A percentile compares a stretch with the other conserved stretches of the same genome.
Evolutionary conservation across 495 filamentous ascomycete genomes (phyloP).

Genomic region (Hypoxylon lienhwacheense): DNA sequence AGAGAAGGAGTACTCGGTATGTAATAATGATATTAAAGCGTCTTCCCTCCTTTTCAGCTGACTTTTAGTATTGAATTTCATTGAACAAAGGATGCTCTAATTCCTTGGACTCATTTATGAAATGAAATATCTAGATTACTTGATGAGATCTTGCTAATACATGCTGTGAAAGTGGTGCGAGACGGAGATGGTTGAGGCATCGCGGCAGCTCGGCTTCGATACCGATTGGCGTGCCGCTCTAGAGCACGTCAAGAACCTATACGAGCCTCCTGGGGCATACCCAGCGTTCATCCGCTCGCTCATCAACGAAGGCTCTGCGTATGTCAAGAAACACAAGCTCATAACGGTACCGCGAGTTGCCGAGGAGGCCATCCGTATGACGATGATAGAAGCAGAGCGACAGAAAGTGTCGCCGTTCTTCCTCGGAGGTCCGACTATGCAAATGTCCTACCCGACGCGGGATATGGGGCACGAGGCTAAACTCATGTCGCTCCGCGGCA

Average conservation of each 20-base stretch:
- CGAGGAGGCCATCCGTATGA: conserved; percentile 54
- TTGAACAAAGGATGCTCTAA: no score
- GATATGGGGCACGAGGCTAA: conserved; percentile 54
- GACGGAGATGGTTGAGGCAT: conserved; percentile 45
- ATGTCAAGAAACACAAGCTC: conserved; percentile 50
- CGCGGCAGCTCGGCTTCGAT: conserved; percentile 36
- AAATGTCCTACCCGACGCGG: conserved; percentile 54
- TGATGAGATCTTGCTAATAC: no score
- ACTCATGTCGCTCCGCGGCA: conserved; percentile 57
- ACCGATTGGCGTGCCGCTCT: conserved; percentile 50
- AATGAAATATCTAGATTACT: no score
- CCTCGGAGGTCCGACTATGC: conserved; percentile 51
- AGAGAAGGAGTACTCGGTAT: conserved; percentile 44
- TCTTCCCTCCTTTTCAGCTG: no score
- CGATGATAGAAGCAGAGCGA: conserved; percentile 52
- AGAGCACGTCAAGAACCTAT: conserved; percentile 55
- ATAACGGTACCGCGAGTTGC: conserved; percentile 55
- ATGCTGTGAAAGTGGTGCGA: no score
- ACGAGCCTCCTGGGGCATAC: conserved; percentile 53
- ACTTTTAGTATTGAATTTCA: no score
- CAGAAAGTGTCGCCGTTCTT: conserved; percentile 59
- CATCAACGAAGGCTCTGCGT: conserved; percentile 43
- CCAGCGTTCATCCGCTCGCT: conserved; percentile 48
- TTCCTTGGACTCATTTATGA: no score
- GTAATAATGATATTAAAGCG: no score